phyloP scores from a whole-genome alignment of 495 filamentous ascomycete genomes.

The Penicillium riverlandense region DNA sequence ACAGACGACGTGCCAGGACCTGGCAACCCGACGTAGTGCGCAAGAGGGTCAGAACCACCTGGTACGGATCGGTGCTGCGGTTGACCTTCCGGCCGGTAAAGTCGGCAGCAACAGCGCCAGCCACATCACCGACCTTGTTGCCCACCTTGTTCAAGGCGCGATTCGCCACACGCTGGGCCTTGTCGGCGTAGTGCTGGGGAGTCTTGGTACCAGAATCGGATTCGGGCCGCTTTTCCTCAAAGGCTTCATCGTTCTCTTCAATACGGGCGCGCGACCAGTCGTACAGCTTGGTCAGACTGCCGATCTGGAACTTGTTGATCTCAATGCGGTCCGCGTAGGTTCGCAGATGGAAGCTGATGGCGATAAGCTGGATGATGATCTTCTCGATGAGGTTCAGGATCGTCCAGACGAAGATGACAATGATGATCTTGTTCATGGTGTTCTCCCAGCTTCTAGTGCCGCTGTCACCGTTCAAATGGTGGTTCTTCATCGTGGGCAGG shows the following conservation, averaged over 20 bases:
- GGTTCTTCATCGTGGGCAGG: constrained; percentile 56
- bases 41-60: constrained; percentile 71
- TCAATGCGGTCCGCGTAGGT: constrained; percentile 92
- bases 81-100: constrained; percentile 77
- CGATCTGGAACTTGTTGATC: constrained; percentile 85
- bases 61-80: constrained; percentile 72
- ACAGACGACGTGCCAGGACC: constrained; percentile 84
- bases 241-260: constrained; percentile 63
- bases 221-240: constrained; percentile 44
- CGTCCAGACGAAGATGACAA: constrained; percentile 71
- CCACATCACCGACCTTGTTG: constrained; percentile 77
- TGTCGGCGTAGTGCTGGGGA: constrained; percentile 59
- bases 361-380: constrained; percentile 91
- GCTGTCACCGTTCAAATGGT: constrained; percentile 57
- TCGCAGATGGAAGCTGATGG: constrained; percentile 82
- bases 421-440: constrained; percentile 79
- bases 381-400: constrained; percentile 85
- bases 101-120: constrained; percentile 87
- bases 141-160: constrained; percentile 73
- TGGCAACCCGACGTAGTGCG: constrained; percentile 68
- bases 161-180: constrained; percentile 62
- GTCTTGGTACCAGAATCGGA: constrained; percentile 52
- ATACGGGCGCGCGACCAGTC: constrained; percentile 70
- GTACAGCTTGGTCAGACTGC: constrained; percentile 74
- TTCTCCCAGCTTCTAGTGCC: constrained; percentile 60